phyloP scores from a whole-genome alignment of 1,284 basidiomycete species.

The Puccinia brachypodii region DNA sequence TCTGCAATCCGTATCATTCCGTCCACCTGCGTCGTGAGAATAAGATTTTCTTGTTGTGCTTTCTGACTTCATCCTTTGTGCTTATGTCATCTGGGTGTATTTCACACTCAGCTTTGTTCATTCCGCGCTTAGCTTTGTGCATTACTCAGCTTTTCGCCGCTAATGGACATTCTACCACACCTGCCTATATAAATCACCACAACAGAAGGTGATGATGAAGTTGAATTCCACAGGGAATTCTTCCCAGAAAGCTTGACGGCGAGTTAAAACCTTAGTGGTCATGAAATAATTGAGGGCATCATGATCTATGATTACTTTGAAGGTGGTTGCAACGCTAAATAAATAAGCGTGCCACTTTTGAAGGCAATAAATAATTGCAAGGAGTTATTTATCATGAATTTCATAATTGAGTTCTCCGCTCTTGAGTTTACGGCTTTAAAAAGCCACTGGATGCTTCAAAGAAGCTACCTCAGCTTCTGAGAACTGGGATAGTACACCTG shows the following conservation, averaged over 20 bases:
- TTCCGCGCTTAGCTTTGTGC: too few relatives aligned
- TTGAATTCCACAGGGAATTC: background rate
- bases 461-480: background rate
- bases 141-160: too few relatives aligned
- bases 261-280: background rate
- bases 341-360: background rate
- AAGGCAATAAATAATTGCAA: background rate
- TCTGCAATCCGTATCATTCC: too few relatives aligned
- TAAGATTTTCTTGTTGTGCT: too few relatives aligned
- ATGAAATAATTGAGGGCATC: background rate
- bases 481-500: background rate
- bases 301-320: background rate
- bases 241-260: constrained; percentile 7
- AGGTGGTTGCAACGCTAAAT: background rate
- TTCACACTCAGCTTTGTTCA: too few relatives aligned
- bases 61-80: too few relatives aligned
- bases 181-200: too few relatives aligned
- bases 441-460: constrained; percentile 1
- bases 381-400: constrained; percentile 2
- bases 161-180: too few relatives aligned
- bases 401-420: background rate
- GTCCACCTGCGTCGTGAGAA: too few relatives aligned
- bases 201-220: background rate
- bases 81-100: too few relatives aligned
- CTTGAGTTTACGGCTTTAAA: background rate